These are phyloP conservation scores for Suillus discolor DNA, from an alignment of 768 basidiomycete species.

Conservation along the genomic window DNA sequence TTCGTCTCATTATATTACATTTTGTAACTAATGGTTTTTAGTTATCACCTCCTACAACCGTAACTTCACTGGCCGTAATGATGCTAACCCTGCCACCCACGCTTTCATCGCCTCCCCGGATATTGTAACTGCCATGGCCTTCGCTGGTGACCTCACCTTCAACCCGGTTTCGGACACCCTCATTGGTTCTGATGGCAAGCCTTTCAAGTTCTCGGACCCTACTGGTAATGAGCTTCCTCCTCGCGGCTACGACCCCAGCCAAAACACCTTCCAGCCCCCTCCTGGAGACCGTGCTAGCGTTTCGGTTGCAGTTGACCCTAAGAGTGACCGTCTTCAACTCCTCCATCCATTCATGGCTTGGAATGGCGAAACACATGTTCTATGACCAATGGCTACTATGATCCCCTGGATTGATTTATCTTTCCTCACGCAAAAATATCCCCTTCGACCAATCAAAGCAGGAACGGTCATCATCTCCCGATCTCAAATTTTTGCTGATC, in stretches of 20 bases:
- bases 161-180: conserved; percentile 95
- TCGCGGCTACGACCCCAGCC: conserved; percentile 92
- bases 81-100: conserved; percentile 98
- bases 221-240: conserved; percentile 92
- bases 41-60: conserved; percentile 99
- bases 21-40: conserved; percentile 28
- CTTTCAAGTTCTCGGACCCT: conserved; percentile 96
- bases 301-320: conserved; percentile 82
- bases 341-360: conserved; percentile 88
- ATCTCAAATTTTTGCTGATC: no score
- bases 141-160: conserved; percentile 92
- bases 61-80: conserved; percentile 99
- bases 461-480: no score
- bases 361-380: conserved; percentile 66
- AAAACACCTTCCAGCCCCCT: conserved; percentile 96
- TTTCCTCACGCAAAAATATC: no score
- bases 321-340: conserved; percentile 88
- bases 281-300: conserved; percentile 84
- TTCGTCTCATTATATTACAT: not conserved
- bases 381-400: no score
- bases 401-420: no score
- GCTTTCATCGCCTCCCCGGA: conserved; percentile 94
- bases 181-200: conserved; percentile 88
- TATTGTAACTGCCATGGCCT: conserved; percentile 95
- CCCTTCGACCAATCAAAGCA: no score